A percentile compares a stretch with the other conserved stretches of the same genome.
Evolutionary conservation across 2,329 filamentous ascomycete species (phyloP).

Genomic region (Mycosphaerella sp.): DNA sequence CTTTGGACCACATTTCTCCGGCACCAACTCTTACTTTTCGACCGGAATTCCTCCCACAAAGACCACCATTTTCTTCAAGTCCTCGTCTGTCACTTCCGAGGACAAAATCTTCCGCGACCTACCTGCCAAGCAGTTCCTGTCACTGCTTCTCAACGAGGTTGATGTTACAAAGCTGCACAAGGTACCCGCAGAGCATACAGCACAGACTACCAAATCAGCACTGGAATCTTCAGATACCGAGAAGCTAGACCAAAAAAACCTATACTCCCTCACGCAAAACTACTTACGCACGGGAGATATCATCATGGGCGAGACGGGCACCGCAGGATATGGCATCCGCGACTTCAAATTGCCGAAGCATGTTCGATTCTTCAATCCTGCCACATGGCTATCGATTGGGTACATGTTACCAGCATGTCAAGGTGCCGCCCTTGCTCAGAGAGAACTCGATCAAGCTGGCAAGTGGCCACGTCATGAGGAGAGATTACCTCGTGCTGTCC

Average conservation of each 20-base stretch:
- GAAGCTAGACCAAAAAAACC: constrained; percentile 4
- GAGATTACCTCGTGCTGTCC: constrained; percentile 42
- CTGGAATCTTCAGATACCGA: background rate
- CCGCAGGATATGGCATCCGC: constrained; percentile 82
- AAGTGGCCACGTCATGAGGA: constrained; percentile 10
- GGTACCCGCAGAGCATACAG: background rate
- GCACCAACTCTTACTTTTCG: constrained; percentile 33
- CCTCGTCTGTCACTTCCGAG: constrained; percentile 32
- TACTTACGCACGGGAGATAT: constrained; percentile 53
- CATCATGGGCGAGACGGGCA: constrained; percentile 80
- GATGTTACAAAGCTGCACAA: constrained; percentile 2
- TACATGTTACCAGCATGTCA: constrained; percentile 58
- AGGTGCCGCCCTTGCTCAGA: constrained; percentile 69
- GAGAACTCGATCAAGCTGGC: constrained; percentile 45
- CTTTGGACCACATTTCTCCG: constrained; percentile 17
- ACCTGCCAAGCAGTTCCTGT: constrained; percentile 11
- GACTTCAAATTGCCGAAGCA: constrained; percentile 69
- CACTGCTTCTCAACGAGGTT: constrained; percentile 6
- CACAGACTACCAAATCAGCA: background rate
- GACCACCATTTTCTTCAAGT: constrained; percentile 34
- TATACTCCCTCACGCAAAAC: constrained; percentile 4
- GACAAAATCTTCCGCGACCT: constrained; percentile 20
- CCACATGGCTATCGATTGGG: constrained; percentile 64
- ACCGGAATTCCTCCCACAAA: constrained; percentile 36
- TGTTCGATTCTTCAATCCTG: constrained; percentile 71